Evolutionary conservation across 805 yeast species (phyloP), one percentile per base, ranked within the genome.

Genomic region (Candida tammaniensis): DNA sequence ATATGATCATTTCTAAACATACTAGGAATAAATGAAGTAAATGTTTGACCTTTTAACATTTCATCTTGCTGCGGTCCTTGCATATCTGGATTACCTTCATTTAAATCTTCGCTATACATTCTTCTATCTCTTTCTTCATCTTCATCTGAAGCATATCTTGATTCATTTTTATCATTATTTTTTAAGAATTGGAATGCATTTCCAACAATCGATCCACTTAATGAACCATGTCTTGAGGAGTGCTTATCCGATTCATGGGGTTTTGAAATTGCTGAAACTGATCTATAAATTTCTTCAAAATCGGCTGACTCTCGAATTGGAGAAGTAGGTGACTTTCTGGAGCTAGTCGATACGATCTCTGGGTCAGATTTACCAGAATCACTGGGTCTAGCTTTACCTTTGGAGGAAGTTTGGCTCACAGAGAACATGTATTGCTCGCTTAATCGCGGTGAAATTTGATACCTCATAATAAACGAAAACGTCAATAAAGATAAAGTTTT

Each of bases 131-230:
- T 39, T 14, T 43, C 49, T 36, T 62, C 64, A 5, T 57, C 59
- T 19, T 54, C 54, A 5, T 59, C 66, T 20, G 44, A 43, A 1
- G 32, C 39, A 36, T 62, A 66, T 23, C 72, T 44, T 5, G 47
- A 36, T 35, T 66, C 70, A 17, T 49, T 43, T 14, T 52, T 54
- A 39, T 66, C 72, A 1, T 39, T 41, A 18, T 38, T 38, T n/a
- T 43, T 48, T 40, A 60, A 59, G 35, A 62, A 59, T 8, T 52
- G 42, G 42, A 62, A 51, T 0, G 70, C 47, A 35, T 64, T 64
- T 3, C 47, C 47, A 19, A 46, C 28, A 9, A 38, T 25, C n/a
- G 8, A 9, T 6, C 9, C 11, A n/a, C n/a, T n/a, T n/a, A n/a
- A n/a, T n/a, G n/a, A n/a, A n/a, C n/a, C n/a, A n/a, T n/a, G n/a